A percentile compares a stretch with the other conserved stretches of the same genome.
These are phyloP conservation scores for Lycium ferocissimum DNA, from an alignment of 257 asterid species.

Conservation along the genomic window DNA sequence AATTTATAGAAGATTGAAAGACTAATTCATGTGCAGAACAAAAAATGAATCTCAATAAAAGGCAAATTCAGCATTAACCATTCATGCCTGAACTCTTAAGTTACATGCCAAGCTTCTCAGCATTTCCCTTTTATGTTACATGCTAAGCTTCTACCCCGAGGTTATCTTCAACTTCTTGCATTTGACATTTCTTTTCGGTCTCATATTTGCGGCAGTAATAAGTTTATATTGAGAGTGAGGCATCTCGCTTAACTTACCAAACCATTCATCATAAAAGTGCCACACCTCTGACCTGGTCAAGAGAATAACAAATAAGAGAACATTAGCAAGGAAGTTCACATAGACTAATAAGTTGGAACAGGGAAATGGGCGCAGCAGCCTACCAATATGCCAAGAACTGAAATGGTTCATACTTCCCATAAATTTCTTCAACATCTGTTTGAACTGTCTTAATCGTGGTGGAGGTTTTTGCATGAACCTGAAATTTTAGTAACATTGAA, in stretches of 20 bases:
- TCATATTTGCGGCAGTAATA: slow-evolving; percentile 89
- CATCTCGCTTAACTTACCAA: slow-evolving; percentile 76
- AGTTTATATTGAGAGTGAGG: slow-evolving; percentile 58
- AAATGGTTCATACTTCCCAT: slow-evolving; percentile 75
- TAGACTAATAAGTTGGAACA: slow-evolving; percentile 18
- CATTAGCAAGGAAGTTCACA: slow-evolving; percentile 24
- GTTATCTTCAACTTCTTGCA: slow-evolving; percentile 49
- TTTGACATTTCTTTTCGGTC: slow-evolving; percentile 34
- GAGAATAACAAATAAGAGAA: slow-evolving; percentile 16
- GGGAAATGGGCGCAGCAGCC: slow-evolving; percentile 2
- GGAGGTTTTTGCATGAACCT: slow-evolving; percentile 72
- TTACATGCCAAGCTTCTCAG: background rate
- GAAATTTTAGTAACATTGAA: slow-evolving; percentile 23
- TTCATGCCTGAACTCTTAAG: background rate
- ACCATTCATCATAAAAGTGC: slow-evolving; percentile 78
- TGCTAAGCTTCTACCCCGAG: background rate
- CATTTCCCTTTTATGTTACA: background rate
- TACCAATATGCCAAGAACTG: slow-evolving; percentile 92
- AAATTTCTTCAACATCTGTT: slow-evolving; percentile 63
- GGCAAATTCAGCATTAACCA: background rate
- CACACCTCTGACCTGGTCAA: slow-evolving; percentile 73
- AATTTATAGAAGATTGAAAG: background rate
- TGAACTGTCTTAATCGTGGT: slow-evolving; percentile 46
- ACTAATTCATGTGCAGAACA: background rate
- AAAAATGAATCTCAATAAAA: background rate